Percentiles rank a stretch among this genome's conserved stretches.
Conservation (phyloP, 2,329 filamentous ascomycete species). For the Apiospora hydei region DNA sequence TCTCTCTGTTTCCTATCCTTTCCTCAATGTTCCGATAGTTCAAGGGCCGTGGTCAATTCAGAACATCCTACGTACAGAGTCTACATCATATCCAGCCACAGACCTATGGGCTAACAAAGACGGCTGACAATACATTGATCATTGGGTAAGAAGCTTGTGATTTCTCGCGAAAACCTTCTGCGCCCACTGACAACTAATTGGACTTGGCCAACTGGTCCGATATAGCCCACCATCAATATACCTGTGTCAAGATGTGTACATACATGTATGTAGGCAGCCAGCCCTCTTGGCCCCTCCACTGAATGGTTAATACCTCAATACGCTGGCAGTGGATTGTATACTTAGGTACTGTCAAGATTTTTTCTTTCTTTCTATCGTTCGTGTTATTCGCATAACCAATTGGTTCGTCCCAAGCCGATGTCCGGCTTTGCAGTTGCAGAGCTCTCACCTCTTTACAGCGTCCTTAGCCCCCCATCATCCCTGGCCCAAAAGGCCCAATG, state of each 20-base stretch:
- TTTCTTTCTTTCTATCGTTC: neutral
- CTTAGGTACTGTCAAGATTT: neutral
- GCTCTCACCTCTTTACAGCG: conserved; percentile 5
- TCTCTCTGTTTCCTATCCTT: neutral
- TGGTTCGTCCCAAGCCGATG: neutral
- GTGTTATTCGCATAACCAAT: neutral
- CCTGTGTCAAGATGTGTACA: no score
- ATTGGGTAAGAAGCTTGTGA: neutral
- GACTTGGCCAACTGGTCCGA: neutral
- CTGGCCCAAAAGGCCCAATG: neutral
- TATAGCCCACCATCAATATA: neutral
- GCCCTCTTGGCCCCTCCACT: neutral
- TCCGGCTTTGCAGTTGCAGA: conserved; percentile 13
- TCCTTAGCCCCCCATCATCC: neutral
- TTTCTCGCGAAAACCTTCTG: neutral
- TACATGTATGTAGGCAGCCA: neutral
- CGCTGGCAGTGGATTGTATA: neutral
- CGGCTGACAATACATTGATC: no score
- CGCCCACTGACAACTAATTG: neutral
- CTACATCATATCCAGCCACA: neutral
- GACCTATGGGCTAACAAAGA: neutral
- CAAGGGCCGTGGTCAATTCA: neutral
- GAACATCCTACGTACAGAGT: neutral
- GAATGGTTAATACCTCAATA: neutral
- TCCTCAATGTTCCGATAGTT: neutral